These are phyloP conservation scores for Globisporangium megalacanthum DNA, from an alignment of 352 stramenopile species.

Conservation along the genomic window DNA sequence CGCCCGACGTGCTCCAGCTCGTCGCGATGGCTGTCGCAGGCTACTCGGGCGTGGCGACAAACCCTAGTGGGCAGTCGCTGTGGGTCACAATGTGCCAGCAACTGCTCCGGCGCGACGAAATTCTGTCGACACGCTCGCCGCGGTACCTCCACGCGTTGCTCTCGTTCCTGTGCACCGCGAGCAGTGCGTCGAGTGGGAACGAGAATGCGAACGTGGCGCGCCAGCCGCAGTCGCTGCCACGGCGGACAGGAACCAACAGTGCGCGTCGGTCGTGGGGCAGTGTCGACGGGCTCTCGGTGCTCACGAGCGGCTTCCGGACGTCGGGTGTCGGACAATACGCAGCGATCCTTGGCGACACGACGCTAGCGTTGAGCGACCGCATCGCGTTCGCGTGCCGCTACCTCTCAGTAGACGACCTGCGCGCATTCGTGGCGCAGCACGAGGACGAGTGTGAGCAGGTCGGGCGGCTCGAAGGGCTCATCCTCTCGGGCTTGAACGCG, in stretches of 20 bases:
- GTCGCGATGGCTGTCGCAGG: conserved; percentile 85
- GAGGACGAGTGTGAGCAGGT: conserved; percentile 76
- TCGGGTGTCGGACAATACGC: conserved; percentile 44
- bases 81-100: conserved; percentile 80
- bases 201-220: conserved; percentile 19
- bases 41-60: conserved; percentile 55
- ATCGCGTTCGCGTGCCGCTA: conserved; percentile 91
- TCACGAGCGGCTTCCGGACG: conserved; percentile 10
- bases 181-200: conserved; percentile 25
- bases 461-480: conserved; percentile 87
- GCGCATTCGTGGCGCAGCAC: conserved; percentile 70
- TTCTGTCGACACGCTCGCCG: conserved; percentile 48
- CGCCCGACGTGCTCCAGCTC: conserved; percentile 79
- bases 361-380: conserved; percentile 84
- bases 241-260: conserved; percentile 18
- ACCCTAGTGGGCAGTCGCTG: conserved; percentile 37
- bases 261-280: conserved; percentile 53
- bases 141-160: conserved; percentile 82
- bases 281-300: conserved; percentile 41
- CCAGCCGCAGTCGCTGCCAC: conserved; percentile 22
- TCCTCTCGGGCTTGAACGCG: conserved; percentile 85
- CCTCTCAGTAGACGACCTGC: conserved; percentile 76
- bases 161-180: conserved; percentile 59
- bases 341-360: conserved; percentile 82
- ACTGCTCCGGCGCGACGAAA: conserved; percentile 69